Evolutionary conservation across 148 eudicot species (phyloP).

Genomic region (Chenopodium quinoa): DNA sequence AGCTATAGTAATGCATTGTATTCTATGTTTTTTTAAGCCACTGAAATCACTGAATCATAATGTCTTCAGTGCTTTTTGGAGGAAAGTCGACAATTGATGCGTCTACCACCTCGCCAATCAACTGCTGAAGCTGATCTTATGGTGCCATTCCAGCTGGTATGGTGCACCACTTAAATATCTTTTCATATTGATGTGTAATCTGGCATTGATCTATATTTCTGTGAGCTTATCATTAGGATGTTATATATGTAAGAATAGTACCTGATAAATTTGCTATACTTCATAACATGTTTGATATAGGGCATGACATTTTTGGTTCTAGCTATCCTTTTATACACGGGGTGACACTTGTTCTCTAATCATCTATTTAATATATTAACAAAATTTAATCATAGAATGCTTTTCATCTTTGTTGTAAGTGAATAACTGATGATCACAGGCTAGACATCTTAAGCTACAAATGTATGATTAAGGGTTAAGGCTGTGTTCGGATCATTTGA

Average conservation of each 20-base stretch:
- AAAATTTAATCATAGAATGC: neutral
- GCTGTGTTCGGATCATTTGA: neutral
- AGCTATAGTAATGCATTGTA: neutral
- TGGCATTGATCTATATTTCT: conserved; percentile 7
- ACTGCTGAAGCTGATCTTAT: conserved; percentile 99
- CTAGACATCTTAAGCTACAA: neutral
- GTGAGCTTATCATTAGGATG: conserved; percentile 9
- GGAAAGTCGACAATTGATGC: conserved; percentile 93
- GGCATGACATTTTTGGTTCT: neutral
- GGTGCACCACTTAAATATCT: conserved; percentile 6
- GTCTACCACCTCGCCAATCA: conserved; percentile 96
- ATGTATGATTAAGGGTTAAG: conserved; percentile 4
- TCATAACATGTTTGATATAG: neutral
- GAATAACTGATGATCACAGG: neutral
- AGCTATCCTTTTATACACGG: neutral
- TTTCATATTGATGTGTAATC: neutral
- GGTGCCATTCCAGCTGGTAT: conserved; percentile 97
- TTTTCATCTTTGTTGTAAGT: neutral
- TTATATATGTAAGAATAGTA: neutral
- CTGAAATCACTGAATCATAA: conserved; percentile 9
- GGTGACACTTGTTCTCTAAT: neutral
- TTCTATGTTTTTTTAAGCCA: neutral
- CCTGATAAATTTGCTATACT: neutral
- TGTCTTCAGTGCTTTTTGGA: conserved; percentile 79
- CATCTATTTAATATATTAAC: neutral